These are phyloP conservation scores for Boletus sp. DNA, from an alignment of 1,284 basidiomycete species.

Conservation along the genomic window DNA sequence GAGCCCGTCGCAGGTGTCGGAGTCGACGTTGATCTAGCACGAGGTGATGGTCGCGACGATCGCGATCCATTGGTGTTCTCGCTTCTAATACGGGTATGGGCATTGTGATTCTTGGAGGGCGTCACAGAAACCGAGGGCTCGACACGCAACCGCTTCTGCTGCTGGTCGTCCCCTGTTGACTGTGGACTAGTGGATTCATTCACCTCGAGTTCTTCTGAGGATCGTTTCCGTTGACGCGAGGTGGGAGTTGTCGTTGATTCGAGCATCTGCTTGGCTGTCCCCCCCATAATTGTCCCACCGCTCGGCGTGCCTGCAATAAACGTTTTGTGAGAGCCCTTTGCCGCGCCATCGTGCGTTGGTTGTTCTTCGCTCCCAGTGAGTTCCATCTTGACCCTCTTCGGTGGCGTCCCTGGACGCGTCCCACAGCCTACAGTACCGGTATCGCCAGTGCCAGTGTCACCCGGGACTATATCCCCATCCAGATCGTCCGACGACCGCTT, in stretches of 20 bases:
- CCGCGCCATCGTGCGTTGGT: background rate
- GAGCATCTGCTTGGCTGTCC: conserved; percentile 5
- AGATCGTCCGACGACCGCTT: conserved; percentile 40
- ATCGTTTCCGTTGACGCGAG: conserved; percentile 39
- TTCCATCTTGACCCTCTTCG: conserved; percentile 35
- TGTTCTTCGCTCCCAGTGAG: conserved; percentile 17
- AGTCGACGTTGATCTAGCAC: conserved; percentile 9
- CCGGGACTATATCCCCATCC: conserved; percentile 22
- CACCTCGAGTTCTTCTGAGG: conserved; percentile 36
- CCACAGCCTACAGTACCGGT: conserved; percentile 1
- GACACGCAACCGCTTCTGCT: conserved; percentile 38
- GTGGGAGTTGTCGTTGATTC: background rate
- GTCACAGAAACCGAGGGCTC: conserved; percentile 21
- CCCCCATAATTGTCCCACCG: background rate
- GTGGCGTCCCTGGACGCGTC: conserved; percentile 30
- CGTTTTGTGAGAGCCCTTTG: background rate
- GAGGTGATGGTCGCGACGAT: conserved; percentile 15
- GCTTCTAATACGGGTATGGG: background rate
- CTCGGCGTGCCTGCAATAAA: conserved; percentile 5
- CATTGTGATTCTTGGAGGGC: conserved; percentile 11
- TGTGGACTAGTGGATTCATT: conserved; percentile 15
- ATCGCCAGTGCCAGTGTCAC: background rate
- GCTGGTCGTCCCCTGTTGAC: conserved; percentile 22
- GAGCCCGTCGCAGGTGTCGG: conserved; percentile 19
- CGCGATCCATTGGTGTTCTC: background rate